Base-by-base conservation (phyloP, 495 filamentous ascomycete species). In the Corynascus novoguineensis region DNA sequence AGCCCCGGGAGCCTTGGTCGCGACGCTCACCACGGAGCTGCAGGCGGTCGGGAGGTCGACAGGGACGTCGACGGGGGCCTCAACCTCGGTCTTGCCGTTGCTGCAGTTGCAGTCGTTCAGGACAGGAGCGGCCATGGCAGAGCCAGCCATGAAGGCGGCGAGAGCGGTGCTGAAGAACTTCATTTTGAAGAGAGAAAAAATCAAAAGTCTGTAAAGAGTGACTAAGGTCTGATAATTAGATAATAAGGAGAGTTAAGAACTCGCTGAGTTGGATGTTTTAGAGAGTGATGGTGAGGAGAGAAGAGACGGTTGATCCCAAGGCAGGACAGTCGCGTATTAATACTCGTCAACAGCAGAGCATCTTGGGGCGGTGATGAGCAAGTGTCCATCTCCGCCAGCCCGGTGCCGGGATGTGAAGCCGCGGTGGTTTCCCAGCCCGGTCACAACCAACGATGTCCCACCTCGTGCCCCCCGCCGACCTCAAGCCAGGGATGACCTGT, bases 151-250 rank as follows among this genome's bases (percentile, higher is more conserved):
- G 45, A 55, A 27, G 21, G 58, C 58, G 58, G 58, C 58, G 52
- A 60, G 52, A n/a, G 35, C 50, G n/a, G 51, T 29, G 34, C 11
- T 38, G 58, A 55, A 50, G 46, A 60, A 60, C 52, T 60, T 60
- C 58, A 60, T 60, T 19, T 37, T 60, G 46, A 32, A 44, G 40
- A 24, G 45, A 11, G 8, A 17, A 1, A 29, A 41, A 29, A 11
- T 8, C 34, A 22, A 53, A 29, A 19, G 12, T n/a, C 14, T 15
- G 44, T 19, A 59, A 55, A 50, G 57, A 54, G 51, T 50, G 57
- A 55, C 57, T 54, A 27, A n/a, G 34, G 55, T 58, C 25, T 25
- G 57, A 8, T 57, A 29, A 57, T 24, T 49, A 49, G 17, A 32
- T 38, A 49, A 17, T 40, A 40, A 38, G 42, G 21, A 12, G 44